Evolutionary conservation across 148 eudicot genomes (phyloP).

Genomic region (Rhododendron molle): DNA sequence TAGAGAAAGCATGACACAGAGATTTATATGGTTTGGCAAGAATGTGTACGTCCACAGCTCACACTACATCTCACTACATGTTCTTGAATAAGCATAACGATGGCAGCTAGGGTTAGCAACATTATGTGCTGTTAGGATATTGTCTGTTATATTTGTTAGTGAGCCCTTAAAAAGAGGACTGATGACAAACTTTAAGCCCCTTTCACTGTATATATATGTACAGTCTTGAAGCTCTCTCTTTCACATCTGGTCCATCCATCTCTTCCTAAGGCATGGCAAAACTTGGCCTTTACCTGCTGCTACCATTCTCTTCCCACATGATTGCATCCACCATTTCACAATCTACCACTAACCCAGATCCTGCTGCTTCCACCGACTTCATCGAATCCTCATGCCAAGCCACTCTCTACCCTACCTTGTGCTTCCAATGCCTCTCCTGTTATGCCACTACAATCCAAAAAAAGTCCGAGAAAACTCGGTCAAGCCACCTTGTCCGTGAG

Average conservation of each 20-base stretch:
- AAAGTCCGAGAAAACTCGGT: conserved; percentile 39
- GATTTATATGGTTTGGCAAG: background rate
- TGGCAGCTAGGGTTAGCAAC: background rate
- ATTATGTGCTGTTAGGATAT: background rate
- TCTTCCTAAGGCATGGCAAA: conserved; percentile 19
- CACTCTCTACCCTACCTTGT: conserved; percentile 58
- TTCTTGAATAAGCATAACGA: background rate
- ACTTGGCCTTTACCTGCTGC: conserved; percentile 16
- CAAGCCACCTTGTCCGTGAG: conserved; percentile 51
- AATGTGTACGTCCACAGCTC: background rate
- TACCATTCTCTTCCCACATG: background rate
- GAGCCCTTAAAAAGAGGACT: background rate
- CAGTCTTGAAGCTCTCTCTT: background rate
- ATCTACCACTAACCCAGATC: background rate
- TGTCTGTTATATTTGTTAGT: background rate
- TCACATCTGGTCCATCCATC: background rate
- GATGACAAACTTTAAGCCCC: background rate
- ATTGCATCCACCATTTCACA: background rate
- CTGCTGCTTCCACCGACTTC: conserved; percentile 32
- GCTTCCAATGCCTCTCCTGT: conserved; percentile 48
- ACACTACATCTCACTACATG: background rate
- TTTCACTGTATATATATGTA: background rate
- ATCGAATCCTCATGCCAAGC: conserved; percentile 50
- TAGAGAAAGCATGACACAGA: background rate
- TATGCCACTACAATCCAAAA: conserved; percentile 36